Base-by-base conservation (phyloP, 169 alveolate species). In the Babesia gibsoni region DNA sequence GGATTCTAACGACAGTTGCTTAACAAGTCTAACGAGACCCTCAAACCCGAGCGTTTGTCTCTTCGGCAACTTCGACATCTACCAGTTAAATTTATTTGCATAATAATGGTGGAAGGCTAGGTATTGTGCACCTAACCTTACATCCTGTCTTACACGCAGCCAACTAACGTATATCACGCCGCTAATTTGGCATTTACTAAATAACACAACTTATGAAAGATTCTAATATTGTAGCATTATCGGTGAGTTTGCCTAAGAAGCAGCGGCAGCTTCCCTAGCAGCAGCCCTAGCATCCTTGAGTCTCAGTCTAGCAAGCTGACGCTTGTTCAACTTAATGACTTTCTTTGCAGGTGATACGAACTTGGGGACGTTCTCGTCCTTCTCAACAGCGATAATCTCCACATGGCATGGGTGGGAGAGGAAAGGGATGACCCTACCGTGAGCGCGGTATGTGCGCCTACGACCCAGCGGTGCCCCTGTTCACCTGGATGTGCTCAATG, bases 371-470 rank as follows among this genome's bases (percentile, higher is more conserved):
- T 73, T 79, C 65, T 89, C 90, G 46, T 83, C 91, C 35, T 89
- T 73, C 82, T 93, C 96, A 39, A 82, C 88, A 37, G 94, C 94
- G 54, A 93, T 90, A 43, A 93, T 66, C 82, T 93, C 95, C 58
- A 93, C 84, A 81, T 93, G 95, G 81, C 96, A 93, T 4, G 97
- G 96, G 41, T 87, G 90, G 39, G 95, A 90, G 82, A 92, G 92
- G 84, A 79, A 93, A 16, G 97, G 96, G 56, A 90, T 95, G 87
- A 97, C 96, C 80, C 99, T 94, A 41, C 99, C 99, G 79, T 97
- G 99, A 22, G 99, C 99, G 72, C 99, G 92, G 92, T 91, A 96
- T 30, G 99, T 95, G 85, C 99, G 92, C 89, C 99, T 95, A 90
- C 99, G 93, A 36, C 99, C 98, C 58, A 91, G 91, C 57, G 92